Percentiles rank a stretch among this genome's conserved stretches.
Conservation (phyloP, 2,329 filamentous ascomycete genomes). For the Fusarium coicis region DNA sequence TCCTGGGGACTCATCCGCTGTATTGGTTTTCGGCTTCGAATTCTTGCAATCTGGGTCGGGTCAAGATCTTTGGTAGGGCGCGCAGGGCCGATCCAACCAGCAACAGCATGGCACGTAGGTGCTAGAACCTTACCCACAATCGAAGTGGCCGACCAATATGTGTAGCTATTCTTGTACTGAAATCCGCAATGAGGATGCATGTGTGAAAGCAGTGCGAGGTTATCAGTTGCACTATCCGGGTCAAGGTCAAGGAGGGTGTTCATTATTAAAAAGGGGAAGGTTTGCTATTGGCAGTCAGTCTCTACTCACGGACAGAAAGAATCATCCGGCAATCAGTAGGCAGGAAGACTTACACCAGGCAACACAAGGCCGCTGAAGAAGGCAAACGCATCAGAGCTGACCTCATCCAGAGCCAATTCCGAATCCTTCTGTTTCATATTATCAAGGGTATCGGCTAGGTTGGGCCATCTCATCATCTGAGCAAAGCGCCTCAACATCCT, state of each 20-base stretch:
- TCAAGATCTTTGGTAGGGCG: slow-evolving; percentile 74
- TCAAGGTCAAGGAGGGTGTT: slow-evolving; percentile 81
- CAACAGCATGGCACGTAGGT: slow-evolving; percentile 75
- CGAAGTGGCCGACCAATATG: slow-evolving; percentile 78
- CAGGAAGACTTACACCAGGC: slow-evolving; percentile 66
- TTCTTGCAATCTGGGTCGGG: slow-evolving; percentile 75
- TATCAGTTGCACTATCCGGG: slow-evolving; percentile 71
- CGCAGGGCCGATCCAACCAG: slow-evolving; percentile 80
- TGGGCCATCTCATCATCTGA: slow-evolving; percentile 80
- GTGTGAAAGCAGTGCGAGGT: slow-evolving; percentile 74
- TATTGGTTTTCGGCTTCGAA: slow-evolving; percentile 69
- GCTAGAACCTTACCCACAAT: slow-evolving; percentile 82
- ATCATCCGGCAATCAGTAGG: background rate
- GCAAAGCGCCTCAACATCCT: slow-evolving; percentile 76
- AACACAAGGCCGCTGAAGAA: slow-evolving; percentile 81
- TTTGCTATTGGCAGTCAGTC: slow-evolving; percentile 54
- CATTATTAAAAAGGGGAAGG: slow-evolving; percentile 80
- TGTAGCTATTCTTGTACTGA: slow-evolving; percentile 78
- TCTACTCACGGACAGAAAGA: background rate
- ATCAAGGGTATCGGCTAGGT: slow-evolving; percentile 72
- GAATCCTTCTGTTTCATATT: slow-evolving; percentile 69
- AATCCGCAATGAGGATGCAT: slow-evolving; percentile 77
- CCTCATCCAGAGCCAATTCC: slow-evolving; percentile 66
- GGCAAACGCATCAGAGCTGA: slow-evolving; percentile 78
- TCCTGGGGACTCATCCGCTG: slow-evolving; percentile 68